Evolutionary conservation across 2,329 filamentous ascomycete genomes (phyloP), one percentile per base, ranked within the genome.

Genomic region (Beauveria caledonica): DNA sequence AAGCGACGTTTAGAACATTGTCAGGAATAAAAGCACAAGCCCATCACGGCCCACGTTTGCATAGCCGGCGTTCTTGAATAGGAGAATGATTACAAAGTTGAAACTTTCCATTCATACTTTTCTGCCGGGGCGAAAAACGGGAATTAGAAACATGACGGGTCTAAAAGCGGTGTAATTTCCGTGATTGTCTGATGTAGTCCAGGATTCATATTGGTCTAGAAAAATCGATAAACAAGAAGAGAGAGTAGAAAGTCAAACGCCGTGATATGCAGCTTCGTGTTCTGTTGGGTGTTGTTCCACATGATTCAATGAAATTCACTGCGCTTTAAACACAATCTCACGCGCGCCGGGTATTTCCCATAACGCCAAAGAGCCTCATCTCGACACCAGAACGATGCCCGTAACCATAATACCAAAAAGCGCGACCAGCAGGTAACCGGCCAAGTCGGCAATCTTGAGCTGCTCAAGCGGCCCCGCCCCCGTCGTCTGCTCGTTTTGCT

Each of bases 61-160:
- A 57, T 48, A 52, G n/a, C 53, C 36, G 58, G 58, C 60, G 53
- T 64, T 60, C 5, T 66, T 44, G 29, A 6, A 52, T 13, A 25
- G 21, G 13, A 46, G 17, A n/a, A 46, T 46, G 7, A 17, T 42
- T 42, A 42, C 40, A 19, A 40, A 36, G 33, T 15, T 36, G 25
- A 15, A 10, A 1, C 5, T 15, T 46, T 25, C n/a, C 10, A 25
- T 8, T 25, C 4, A 25, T 25, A 25, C 11, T 46, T 10, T 25
- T 6, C 17, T 23, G 29, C 15, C 10, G 13, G 4, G 10, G 29
- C 4, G 5, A 15, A 15, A 36, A 15, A 2, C 5, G 2, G 33
- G 33, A 4, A 13, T 3, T 13, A 15, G 33, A 36, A 36, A 36
- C 33, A 15, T 36, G 13, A 36, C 33, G 6, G 15, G 5, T 15